Base-by-base conservation (phyloP, 2,329 filamentous ascomycete genomes). In the Claviceps capensis region DNA sequence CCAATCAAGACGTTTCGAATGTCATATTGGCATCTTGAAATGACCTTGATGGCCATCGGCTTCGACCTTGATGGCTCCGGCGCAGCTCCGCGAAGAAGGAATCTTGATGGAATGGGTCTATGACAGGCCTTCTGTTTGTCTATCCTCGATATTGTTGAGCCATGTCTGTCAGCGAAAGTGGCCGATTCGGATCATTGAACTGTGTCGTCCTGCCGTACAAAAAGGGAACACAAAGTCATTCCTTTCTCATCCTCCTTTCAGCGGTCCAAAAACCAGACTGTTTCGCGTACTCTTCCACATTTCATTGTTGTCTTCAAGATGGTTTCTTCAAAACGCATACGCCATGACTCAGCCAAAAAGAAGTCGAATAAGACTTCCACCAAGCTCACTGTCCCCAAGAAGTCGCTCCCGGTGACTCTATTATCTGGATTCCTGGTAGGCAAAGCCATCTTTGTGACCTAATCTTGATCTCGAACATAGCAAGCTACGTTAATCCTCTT, bases 401-500 rank as follows among this genome's bases (percentile, higher is more conserved):
- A 59, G 38, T 54, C 61, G 8, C 51, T 68, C 2, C 65, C 66
- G 0, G 66, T 68, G 8, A 68, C 66, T 7, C 58, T 68, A 1
- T 56, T 68, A 0, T 68, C 66, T 2, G 66, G 66, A 0, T 68
- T 68, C 26, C 44, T 68, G 48, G 66, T 67, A 51, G 34, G 23
- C 34, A 17, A 9, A 17, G 30, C 30, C 30, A 34, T 34, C 9
- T 2, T 34, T 4, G 1, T 34, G 9, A 11, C 30, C 30, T 9
- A 4, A 34, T 34, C 9, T 11, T 11, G 30, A 34, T 4, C 9
- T 34, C 4, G 3, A 34, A 34, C 9, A 34, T 11, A 34, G 30
- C 9, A 11, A 34, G 9, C 30, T 34, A 9, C 3, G 3, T 4
- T 4, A 11, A 34, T 34, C 9, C 3, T 34, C 30, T 34, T 34